Conservation (phyloP, 2,329 filamentous ascomycete species). For the Akanthomyces muscarius region DNA sequence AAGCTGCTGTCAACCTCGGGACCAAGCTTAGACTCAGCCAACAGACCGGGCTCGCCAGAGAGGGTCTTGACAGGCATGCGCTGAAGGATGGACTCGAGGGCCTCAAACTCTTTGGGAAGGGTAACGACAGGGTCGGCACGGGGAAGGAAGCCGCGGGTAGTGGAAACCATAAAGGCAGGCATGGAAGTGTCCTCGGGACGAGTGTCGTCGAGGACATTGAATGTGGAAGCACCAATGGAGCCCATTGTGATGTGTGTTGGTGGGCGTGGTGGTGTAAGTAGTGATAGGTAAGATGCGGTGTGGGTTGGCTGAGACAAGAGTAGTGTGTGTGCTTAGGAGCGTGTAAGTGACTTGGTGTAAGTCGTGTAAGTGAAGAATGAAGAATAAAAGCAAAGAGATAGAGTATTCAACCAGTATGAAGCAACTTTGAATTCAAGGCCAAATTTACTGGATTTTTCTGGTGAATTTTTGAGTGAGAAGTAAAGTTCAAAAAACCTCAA, state of each 20-base stretch:
- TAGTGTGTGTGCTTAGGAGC: conserved; percentile 7
- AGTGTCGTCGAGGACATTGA: conserved; percentile 61
- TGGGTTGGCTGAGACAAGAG: conserved; percentile 3
- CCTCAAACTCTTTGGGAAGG: conserved; percentile 70
- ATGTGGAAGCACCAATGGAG: conserved; percentile 38
- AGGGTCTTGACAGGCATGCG: conserved; percentile 75
- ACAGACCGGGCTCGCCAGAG: conserved; percentile 70
- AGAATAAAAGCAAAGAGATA: not conserved
- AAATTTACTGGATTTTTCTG: conserved; percentile 4
- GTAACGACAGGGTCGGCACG: conserved; percentile 57
- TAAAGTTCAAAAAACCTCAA: conserved; percentile 14
- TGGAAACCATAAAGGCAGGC: conserved; percentile 76
- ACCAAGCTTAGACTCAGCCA: conserved; percentile 71
- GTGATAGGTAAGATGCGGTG: conserved; percentile 14
- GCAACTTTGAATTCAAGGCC: not conserved
- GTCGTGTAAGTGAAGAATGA: conserved; percentile 13
- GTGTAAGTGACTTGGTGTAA: conserved; percentile 15
- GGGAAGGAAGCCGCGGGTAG: conserved; percentile 69
- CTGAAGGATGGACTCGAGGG: conserved; percentile 66
- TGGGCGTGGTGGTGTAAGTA: conserved; percentile 9
- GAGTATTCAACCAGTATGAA: not conserved
- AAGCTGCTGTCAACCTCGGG: conserved; percentile 69
- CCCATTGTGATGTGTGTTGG: conserved; percentile 34
- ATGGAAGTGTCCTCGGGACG: conserved; percentile 58
- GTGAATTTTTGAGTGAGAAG: conserved; percentile 18